A percentile compares a stretch with the other conserved stretches of the same genome.
Evolutionary conservation across 2,329 filamentous ascomycete species (phyloP).

Genomic region (Colletotrichum orchidophilum): DNA sequence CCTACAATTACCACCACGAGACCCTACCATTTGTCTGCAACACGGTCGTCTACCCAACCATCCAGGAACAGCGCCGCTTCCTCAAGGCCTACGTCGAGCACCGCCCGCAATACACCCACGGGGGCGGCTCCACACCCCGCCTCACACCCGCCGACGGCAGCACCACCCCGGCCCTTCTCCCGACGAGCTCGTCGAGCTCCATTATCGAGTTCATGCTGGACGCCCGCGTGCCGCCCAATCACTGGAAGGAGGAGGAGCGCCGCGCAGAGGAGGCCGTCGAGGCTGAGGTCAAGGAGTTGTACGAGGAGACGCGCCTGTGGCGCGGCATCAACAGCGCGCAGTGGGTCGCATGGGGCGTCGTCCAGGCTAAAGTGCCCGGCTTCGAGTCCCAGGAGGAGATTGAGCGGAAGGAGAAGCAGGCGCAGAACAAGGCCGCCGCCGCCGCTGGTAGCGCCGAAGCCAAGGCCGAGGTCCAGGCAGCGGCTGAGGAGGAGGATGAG

Average conservation of each 20-base stretch:
- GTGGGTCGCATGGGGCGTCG: constrained; percentile 97
- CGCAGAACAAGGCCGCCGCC: constrained; percentile 39
- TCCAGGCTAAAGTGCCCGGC: constrained; percentile 88
- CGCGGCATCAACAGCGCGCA: constrained; percentile 85
- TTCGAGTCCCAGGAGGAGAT: constrained; percentile 61
- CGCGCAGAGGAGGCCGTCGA: constrained; percentile 73
- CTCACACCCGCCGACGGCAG: constrained; percentile 49
- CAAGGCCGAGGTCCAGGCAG: constrained; percentile 27
- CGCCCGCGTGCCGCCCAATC: constrained; percentile 65
- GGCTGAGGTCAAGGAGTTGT: constrained; percentile 72
- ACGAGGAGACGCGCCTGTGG: constrained; percentile 87
- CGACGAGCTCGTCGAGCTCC: constrained; percentile 56
- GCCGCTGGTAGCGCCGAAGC: constrained; percentile 39
- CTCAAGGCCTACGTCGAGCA: constrained; percentile 89
- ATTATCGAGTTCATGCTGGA: constrained; percentile 85
- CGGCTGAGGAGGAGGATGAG: constrained; percentile 55
- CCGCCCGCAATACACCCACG: constrained; percentile 70
- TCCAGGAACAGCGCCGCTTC: constrained; percentile 85
- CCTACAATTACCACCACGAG: constrained; percentile 93
- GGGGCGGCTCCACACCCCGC: constrained; percentile 58
- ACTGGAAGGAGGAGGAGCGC: constrained; percentile 69
- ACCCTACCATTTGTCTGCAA: constrained; percentile 73
- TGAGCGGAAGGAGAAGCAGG: constrained; percentile 35
- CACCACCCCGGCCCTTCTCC: constrained; percentile 47
- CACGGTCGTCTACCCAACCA: constrained; percentile 75